Evolutionary conservation across 768 basidiomycete species (phyloP).

Genomic region (Hysterangium stoloniferum): DNA sequence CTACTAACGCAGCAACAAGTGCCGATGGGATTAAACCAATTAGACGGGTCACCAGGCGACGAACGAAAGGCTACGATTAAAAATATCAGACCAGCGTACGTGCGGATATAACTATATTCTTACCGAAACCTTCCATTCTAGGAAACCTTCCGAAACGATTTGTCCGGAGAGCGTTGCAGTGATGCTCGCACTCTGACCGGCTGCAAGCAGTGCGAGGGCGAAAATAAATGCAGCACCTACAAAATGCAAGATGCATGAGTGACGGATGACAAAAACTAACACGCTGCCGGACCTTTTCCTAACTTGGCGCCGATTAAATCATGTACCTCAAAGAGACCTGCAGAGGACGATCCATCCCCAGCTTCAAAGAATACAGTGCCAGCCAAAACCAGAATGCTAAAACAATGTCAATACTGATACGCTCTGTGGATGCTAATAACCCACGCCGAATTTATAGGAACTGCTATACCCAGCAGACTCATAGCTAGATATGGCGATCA

Average conservation of each 20-base stretch:
- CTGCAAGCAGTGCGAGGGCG: slow-evolving; percentile 37
- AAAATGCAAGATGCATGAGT: not conserved
- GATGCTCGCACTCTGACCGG: slow-evolving; percentile 43
- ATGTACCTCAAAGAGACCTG: slow-evolving; percentile 37
- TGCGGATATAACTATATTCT: slow-evolving; percentile 15
- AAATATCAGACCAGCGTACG: not conserved
- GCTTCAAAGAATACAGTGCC: slow-evolving; percentile 32
- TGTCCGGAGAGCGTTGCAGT: slow-evolving; percentile 43
- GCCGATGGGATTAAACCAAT: slow-evolving; percentile 49
- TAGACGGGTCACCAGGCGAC: slow-evolving; percentile 76
- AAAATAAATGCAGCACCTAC: slow-evolving; percentile 37
- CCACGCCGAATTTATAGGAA: slow-evolving; percentile 38
- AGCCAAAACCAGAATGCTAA: slow-evolving; percentile 32
- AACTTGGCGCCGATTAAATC: slow-evolving; percentile 31
- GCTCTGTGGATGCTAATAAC: too few species aligned
- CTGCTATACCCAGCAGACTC: slow-evolving; percentile 36
- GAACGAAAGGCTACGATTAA: slow-evolving; percentile 52
- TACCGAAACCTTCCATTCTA: slow-evolving; percentile 39
- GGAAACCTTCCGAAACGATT: slow-evolving; percentile 41
- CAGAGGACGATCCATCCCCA: slow-evolving; percentile 16
- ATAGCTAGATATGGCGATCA: slow-evolving; percentile 14
- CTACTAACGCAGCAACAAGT: slow-evolving; percentile 36
- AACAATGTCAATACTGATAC: not conserved
- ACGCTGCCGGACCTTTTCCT: slow-evolving; percentile 26
- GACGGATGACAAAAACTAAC: not conserved